These are phyloP conservation scores for Pseudopithomyces maydicus DNA, from an alignment of 2,329 filamentous ascomycete species.

Conservation along the genomic window DNA sequence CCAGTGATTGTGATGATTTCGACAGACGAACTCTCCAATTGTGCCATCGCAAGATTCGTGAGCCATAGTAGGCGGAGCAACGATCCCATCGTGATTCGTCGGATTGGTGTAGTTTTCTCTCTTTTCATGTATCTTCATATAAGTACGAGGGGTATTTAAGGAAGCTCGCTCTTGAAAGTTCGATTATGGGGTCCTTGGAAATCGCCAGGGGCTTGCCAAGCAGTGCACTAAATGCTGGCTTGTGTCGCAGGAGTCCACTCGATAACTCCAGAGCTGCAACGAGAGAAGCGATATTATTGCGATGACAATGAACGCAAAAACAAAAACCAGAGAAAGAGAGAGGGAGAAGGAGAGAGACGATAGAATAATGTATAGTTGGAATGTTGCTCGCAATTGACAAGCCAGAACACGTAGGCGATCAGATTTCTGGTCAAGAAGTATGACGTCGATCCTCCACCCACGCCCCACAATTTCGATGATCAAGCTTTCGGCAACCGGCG, in stretches of 20 bases:
- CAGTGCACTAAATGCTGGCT: not conserved
- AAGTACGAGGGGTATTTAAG: not conserved
- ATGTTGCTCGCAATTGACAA: not conserved
- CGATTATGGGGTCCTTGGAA: not conserved
- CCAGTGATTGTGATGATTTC: conserved; percentile 33
- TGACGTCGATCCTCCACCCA: conserved; percentile 23
- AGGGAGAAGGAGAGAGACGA: not conserved
- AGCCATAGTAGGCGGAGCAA: conserved; percentile 30
- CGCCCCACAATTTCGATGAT: conserved; percentile 9
- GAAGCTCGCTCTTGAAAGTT: not conserved
- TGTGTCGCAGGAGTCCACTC: not conserved
- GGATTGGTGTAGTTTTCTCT: not conserved
- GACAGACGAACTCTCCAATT: conserved; percentile 22
- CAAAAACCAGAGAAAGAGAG: not conserved
- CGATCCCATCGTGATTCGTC: conserved; percentile 27
- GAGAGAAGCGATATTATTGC: not conserved
- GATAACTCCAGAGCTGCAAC: not conserved
- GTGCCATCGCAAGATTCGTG: conserved; percentile 26
- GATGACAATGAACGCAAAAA: not conserved
- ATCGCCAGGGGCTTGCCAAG: not conserved
- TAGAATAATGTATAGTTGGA: not conserved
- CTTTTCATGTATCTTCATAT: not conserved
- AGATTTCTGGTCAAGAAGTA: conserved; percentile 8
- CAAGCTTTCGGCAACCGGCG: conserved; percentile 20
- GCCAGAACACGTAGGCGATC: conserved; percentile 10